Base-by-base conservation (phyloP, 371 early-diverging fungal species). In the Actinomucor elegans region DNA sequence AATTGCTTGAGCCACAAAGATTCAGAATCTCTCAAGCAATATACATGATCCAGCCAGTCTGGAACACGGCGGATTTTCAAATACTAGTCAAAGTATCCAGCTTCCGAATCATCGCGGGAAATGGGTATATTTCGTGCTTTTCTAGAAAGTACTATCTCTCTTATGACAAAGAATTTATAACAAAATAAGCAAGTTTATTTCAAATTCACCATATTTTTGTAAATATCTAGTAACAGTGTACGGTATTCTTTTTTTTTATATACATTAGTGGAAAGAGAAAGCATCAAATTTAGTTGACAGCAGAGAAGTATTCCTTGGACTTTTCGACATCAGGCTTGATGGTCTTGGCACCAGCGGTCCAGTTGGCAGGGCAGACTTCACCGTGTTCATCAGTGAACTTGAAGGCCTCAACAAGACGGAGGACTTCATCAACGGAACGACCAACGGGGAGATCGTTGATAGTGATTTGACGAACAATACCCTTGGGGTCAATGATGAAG, bases 311-410 rank as follows among this genome's bases (percentile, higher is more conserved):
- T 2, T 42, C 41, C 41, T 48, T 42, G 15, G 49, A 48, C n/a
- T 42, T 29, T 27, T 55, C 26, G 7, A 85, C 81, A 64, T 85
- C 86, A 34, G 92, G 85, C 69, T 81, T 83, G 61, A 83, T 81
- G 55, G 85, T 77, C 62, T 74, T 71, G 40, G 64, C 71, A 52
- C 94, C 95, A 70, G 85, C 85, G 59, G 77, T 70, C 95, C 96
- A 96, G 81, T 87, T 87, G 42, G 87, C 93, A 47, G 95, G 94
- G 87, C 94, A 93, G 10, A 82, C 82, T 31, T 82, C 79, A 51
- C 82, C 82, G 55, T 81, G 71, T 61, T 85, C 59, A 46, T 89
- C 89, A 50, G 80, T 75, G 77, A 90, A 91, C 66, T 89, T 80
- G 56, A 91, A 69, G 11, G 92, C 94, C 65, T 92, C 85, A 26